Percentiles rank a stretch among this genome's conserved stretches.
phyloP scores from a whole-genome alignment of 139 green algal species.

The Prasinococcaceae sp. region DNA sequence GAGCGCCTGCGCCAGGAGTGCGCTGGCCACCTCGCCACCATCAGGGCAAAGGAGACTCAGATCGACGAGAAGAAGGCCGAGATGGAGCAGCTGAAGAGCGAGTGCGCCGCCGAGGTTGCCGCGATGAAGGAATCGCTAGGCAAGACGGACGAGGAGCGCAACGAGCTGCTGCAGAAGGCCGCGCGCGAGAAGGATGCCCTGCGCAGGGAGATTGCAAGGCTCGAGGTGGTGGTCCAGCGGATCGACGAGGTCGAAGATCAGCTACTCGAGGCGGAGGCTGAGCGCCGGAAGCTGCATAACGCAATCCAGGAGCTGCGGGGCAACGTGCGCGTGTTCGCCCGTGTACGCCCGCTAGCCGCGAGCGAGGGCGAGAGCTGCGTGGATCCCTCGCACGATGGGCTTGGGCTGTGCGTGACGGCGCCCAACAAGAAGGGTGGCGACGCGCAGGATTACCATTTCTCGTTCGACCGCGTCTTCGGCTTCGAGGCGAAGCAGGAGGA shows the following conservation, averaged over 20 bases:
- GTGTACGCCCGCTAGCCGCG: constrained; percentile 53
- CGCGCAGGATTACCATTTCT: constrained; percentile 15
- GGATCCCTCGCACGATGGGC: not conserved
- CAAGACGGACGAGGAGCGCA: too few relatives aligned
- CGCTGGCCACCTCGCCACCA: not conserved
- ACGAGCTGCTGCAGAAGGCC: too few relatives aligned
- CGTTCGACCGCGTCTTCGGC: constrained; percentile 72
- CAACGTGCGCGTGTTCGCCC: constrained; percentile 90
- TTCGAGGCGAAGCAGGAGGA: constrained; percentile 39
- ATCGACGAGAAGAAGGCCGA: too few relatives aligned
- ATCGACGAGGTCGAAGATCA: constrained; percentile 3
- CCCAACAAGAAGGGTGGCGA: not conserved
- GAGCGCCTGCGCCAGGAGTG: too few relatives aligned
- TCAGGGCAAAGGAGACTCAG: not conserved
- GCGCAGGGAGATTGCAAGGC: too few relatives aligned
- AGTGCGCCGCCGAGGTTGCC: too few relatives aligned
- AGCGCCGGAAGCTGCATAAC: constrained; percentile 75
- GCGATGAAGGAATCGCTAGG: too few relatives aligned
- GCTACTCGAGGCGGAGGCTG: constrained; percentile 41
- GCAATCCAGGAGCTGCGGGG: constrained; percentile 80
- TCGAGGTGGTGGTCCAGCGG: too few relatives aligned
- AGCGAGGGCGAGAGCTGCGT: not conserved
- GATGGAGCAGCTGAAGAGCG: too few relatives aligned
- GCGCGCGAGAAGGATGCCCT: too few relatives aligned
- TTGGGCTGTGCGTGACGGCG: not conserved